Evolutionary conservation across 441 rosid genomes (phyloP).

Genomic region (Isatis lusitanica): DNA sequence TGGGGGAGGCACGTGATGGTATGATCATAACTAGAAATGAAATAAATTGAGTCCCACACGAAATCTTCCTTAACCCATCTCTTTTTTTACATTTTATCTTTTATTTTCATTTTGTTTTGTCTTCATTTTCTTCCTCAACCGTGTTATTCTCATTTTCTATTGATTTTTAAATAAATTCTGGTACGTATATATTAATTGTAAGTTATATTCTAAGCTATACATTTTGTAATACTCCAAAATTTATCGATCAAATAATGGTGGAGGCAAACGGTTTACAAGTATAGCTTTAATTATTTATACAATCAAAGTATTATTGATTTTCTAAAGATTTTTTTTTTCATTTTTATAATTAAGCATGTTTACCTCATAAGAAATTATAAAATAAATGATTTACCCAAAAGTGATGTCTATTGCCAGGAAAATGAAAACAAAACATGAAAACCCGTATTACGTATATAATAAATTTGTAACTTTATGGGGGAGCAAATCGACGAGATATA

Average conservation of each 20-base stretch:
- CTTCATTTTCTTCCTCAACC: neutral
- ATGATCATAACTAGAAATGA: conserved; percentile 25
- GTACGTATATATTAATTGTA: neutral
- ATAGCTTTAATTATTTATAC: neutral
- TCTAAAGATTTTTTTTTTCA: too few species aligned
- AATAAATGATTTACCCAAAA: neutral
- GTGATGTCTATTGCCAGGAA: neutral
- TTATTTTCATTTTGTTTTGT: neutral
- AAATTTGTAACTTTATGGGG: too few species aligned
- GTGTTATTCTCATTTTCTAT: neutral
- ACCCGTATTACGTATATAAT: too few species aligned
- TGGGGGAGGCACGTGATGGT: conserved; percentile 27
- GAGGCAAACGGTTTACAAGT: neutral
- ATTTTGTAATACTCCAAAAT: neutral
- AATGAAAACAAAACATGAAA: too few species aligned
- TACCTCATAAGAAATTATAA: neutral
- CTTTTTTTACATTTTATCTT: neutral
- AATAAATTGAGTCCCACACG: conserved; percentile 33
- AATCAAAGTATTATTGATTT: neutral
- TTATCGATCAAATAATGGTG: neutral
- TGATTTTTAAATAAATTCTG: neutral
- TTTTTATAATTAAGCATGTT: neutral
- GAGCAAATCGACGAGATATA: too few species aligned
- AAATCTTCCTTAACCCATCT: conserved; percentile 27
- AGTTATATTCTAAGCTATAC: neutral